Evolutionary conservation across 2,329 filamentous ascomycete genomes (phyloP).

Genomic region (Talaromyces albobiverticillius): DNA sequence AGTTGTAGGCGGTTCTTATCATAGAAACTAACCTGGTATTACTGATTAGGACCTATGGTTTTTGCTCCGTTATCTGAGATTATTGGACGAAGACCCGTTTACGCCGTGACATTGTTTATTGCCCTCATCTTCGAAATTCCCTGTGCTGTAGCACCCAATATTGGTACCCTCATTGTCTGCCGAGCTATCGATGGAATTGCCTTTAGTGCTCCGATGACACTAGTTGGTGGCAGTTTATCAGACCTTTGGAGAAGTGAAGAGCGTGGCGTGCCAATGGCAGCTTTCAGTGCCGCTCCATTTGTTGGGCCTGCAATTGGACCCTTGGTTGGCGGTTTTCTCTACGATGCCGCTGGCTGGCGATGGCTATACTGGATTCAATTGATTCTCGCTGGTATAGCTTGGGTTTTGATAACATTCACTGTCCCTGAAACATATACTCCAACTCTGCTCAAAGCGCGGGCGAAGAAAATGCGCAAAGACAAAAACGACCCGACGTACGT

Average conservation of each 20-base stretch:
- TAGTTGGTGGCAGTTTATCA: conserved; percentile 77
- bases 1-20: not conserved
- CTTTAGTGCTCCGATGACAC: conserved; percentile 81
- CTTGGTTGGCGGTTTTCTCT: conserved; percentile 72
- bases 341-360: conserved; percentile 69
- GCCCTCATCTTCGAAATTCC: conserved; percentile 79
- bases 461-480: conserved; percentile 66
- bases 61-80: conserved; percentile 79
- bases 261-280: conserved; percentile 81
- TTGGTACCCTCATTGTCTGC: conserved; percentile 71
- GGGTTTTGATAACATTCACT: conserved; percentile 78
- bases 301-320: conserved; percentile 76
- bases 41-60: conserved; percentile 62
- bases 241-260: conserved; percentile 85
- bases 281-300: conserved; percentile 79
- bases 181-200: conserved; percentile 77
- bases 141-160: conserved; percentile 73
- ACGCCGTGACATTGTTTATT: conserved; percentile 63
- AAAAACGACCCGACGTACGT: conserved; percentile 67
- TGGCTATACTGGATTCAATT: conserved; percentile 88
- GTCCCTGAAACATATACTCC: conserved; percentile 87
- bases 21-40: not conserved
- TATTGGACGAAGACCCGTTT: conserved; percentile 68
- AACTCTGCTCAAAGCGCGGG: conserved; percentile 68
- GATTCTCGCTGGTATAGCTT: conserved; percentile 68